Conservation (phyloP, 1,139 yeast genomes). For the Ogataea hybrid region DNA sequence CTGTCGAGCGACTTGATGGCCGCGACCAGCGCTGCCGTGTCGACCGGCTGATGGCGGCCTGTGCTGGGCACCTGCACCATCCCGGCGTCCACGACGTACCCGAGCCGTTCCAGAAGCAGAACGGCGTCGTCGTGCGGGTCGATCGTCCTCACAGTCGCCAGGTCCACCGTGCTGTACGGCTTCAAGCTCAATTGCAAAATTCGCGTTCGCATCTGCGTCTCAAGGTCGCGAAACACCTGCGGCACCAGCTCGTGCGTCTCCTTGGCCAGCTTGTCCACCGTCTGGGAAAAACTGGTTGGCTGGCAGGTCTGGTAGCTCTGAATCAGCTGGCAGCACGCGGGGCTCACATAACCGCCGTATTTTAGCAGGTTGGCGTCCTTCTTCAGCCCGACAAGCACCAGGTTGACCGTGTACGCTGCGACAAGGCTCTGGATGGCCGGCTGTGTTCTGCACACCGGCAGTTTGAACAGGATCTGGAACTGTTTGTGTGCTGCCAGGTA, state of each 20-base stretch:
- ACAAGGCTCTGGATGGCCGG: constrained; percentile 9
- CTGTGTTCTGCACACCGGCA: constrained; percentile 11
- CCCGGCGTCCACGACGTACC: constrained; percentile 9
- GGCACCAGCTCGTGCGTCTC: constrained; percentile 1
- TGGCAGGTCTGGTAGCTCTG: constrained; percentile 18
- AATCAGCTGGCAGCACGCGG: constrained; percentile 12
- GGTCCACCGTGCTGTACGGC: neutral
- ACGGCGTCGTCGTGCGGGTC: constrained; percentile 4
- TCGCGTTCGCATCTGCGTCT: constrained; percentile 5
- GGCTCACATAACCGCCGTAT: constrained; percentile 10
- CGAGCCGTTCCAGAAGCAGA: constrained; percentile 8
- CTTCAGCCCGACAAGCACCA: constrained; percentile 12
- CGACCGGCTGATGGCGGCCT: neutral
- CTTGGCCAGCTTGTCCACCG: constrained; percentile 10
- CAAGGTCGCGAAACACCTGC: constrained; percentile 12
- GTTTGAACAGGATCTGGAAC: constrained; percentile 19
- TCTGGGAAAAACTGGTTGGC: constrained; percentile 12
- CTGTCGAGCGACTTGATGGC: constrained; percentile 6
- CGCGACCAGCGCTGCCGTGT: constrained; percentile 2
- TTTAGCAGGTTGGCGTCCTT: constrained; percentile 18
- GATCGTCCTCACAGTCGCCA: constrained; percentile 6
- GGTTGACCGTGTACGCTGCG: constrained; percentile 17
- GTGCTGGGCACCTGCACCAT: constrained; percentile 1
- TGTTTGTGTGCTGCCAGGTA: constrained; percentile 14
- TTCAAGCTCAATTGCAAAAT: neutral